These are phyloP conservation scores for Phialophora chinensis DNA, from an alignment of 2,329 filamentous ascomycete species.

Conservation along the genomic window DNA sequence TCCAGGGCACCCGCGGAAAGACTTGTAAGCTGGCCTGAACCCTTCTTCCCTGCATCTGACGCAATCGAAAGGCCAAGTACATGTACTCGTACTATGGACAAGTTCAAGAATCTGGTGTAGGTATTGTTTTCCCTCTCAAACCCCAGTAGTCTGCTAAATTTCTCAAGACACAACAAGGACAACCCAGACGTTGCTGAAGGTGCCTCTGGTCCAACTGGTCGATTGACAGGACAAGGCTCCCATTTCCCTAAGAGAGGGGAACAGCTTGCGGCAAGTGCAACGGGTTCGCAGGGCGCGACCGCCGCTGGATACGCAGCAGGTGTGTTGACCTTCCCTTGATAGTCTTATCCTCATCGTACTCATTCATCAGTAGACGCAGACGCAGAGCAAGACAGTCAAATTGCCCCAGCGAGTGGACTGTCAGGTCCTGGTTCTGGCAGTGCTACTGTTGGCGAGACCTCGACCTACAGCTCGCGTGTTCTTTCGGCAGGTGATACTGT, in stretches of 20 bases:
- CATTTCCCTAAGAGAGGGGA: slow-evolving; percentile 32
- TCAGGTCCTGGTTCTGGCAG: slow-evolving; percentile 20
- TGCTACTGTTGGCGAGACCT: slow-evolving; percentile 36
- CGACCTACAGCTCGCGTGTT: slow-evolving; percentile 34
- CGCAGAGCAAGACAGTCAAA: not conserved
- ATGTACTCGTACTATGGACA: slow-evolving; percentile 34
- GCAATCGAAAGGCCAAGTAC: not conserved
- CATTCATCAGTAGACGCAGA: slow-evolving; percentile 6
- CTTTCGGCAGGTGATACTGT: slow-evolving; percentile 34
- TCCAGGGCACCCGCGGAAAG: not conserved
- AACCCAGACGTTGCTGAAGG: slow-evolving; percentile 15
- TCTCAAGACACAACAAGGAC: slow-evolving; percentile 20
- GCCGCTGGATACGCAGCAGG: not conserved
- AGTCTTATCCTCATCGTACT: not conserved
- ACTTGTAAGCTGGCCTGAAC: not conserved
- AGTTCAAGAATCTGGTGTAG: slow-evolving; percentile 45
- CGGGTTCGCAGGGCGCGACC: not conserved
- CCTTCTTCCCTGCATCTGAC: not conserved
- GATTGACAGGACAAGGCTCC: slow-evolving; percentile 36
- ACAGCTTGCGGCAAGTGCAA: slow-evolving; percentile 2
- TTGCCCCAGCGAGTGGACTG: not conserved
- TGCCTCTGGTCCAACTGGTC: slow-evolving; percentile 11
- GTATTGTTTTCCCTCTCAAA: slow-evolving; percentile 3
- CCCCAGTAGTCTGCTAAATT: slow-evolving; percentile 1
- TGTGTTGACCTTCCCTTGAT: no score